A percentile compares a stretch with the other conserved stretches of the same genome.
Evolutionary conservation across 352 stramenopile species (phyloP).

Genomic region (Phytophthora citricola): DNA sequence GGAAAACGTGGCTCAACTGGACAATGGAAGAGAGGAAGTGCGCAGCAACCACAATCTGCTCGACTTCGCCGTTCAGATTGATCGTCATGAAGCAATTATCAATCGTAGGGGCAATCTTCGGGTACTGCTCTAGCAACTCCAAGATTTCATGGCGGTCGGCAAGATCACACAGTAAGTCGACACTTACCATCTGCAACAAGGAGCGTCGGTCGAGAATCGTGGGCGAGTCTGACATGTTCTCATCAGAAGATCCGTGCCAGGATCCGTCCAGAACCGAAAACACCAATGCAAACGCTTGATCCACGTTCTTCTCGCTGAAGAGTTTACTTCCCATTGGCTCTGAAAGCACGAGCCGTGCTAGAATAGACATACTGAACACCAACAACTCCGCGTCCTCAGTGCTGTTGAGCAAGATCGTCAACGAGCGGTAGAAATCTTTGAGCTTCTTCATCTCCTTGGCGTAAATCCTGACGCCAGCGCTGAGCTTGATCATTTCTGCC

Average conservation of each 20-base stretch:
- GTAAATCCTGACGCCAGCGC: conserved; percentile 79
- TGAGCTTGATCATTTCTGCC: conserved; percentile 70
- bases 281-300: conserved; percentile 73
- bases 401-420: conserved; percentile 84
- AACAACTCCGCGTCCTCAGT: conserved; percentile 78
- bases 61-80: conserved; percentile 69
- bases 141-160: conserved; percentile 65
- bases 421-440: conserved; percentile 82
- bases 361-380: conserved; percentile 80
- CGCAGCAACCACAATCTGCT: conserved; percentile 64
- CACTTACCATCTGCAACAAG: conserved; percentile 61
- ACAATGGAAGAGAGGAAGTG: conserved; percentile 70
- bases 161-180: conserved; percentile 78
- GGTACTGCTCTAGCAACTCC: conserved; percentile 52
- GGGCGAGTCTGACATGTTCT: conserved; percentile 33
- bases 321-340: conserved; percentile 83
- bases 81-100: conserved; percentile 65
- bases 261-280: conserved; percentile 77
- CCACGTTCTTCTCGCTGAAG: conserved; percentile 84
- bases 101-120: conserved; percentile 55
- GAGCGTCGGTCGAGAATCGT: conserved; percentile 47
- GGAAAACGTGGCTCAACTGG: conserved; percentile 64
- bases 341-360: conserved; percentile 73
- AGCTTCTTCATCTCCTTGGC: conserved; percentile 80
- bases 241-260: conserved; percentile 39